These are phyloP conservation scores for Eucalyptus shirleyi DNA, from an alignment of 345 rosid genomes.

Conservation along the genomic window DNA sequence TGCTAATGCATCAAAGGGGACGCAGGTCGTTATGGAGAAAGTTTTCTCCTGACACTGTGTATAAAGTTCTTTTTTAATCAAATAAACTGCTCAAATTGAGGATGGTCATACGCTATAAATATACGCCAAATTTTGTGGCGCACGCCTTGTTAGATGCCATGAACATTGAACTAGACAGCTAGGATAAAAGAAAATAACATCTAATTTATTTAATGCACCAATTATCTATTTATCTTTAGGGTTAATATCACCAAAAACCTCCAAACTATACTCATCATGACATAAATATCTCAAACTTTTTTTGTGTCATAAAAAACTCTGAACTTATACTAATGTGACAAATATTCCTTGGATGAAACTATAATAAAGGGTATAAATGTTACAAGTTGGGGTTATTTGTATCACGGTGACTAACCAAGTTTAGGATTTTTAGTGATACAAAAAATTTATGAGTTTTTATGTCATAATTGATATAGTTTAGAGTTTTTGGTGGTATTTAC, in stretches of 20 bases:
- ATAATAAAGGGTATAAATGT: no score
- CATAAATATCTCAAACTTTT: no score
- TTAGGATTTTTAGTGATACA: neutral
- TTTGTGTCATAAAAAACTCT: no score
- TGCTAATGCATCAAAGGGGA: neutral
- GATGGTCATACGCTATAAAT: neutral
- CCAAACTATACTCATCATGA: no score
- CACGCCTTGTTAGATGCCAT: neutral
- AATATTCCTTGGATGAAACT: no score
- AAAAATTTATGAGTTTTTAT: no score
- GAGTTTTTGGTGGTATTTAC: rapidly evolving
- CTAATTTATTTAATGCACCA: neutral
- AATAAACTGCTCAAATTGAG: neutral
- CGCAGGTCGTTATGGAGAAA: neutral
- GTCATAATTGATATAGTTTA: no score
- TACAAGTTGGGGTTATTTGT: no score
- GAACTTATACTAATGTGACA: neutral
- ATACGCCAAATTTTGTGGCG: neutral
- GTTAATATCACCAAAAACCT: no score
- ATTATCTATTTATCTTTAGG: no score
- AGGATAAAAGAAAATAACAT: neutral
- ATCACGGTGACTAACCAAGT: neutral
- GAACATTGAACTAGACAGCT: neutral
- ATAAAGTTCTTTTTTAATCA: neutral
- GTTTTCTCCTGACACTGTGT: neutral